These are phyloP conservation scores for Cytospora piceicola DNA, from an alignment of 2,329 filamentous ascomycete species.

Conservation along the genomic window DNA sequence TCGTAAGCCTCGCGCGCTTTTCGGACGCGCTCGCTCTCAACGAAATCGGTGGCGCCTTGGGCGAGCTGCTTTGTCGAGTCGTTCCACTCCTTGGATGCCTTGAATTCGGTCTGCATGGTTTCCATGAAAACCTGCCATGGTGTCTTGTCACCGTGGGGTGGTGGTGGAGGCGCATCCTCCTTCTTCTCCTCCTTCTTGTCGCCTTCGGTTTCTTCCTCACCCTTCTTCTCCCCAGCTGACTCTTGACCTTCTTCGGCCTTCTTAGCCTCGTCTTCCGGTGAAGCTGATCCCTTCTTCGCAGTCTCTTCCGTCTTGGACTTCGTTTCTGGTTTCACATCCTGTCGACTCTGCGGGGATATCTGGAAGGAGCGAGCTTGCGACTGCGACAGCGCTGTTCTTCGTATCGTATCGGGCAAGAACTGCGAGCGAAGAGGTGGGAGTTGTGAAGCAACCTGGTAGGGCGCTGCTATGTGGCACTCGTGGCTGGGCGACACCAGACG, in stretches of 20 bases:
- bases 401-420: conserved; percentile 48
- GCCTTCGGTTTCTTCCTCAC: conserved; percentile 50
- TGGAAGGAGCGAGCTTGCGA: conserved; percentile 45
- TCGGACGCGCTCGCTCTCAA: conserved; percentile 88
- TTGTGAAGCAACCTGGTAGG: conserved; percentile 37
- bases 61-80: conserved; percentile 95
- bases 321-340: conserved; percentile 41
- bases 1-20: conserved; percentile 85
- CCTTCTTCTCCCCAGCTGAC: conserved; percentile 48
- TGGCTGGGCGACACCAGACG: conserved; percentile 36
- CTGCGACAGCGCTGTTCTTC: conserved; percentile 38
- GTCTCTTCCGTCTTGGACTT: conserved; percentile 45
- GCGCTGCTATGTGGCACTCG: conserved; percentile 36
- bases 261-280: conserved; percentile 41
- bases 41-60: conserved; percentile 86
- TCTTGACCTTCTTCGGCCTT: conserved; percentile 49
- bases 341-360: conserved; percentile 40
- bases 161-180: conserved; percentile 78
- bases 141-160: conserved; percentile 97
- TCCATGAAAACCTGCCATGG: conserved; percentile 99
- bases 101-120: conserved; percentile 91
- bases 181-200: conserved; percentile 60
- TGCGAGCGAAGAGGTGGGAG: conserved; percentile 50
- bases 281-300: conserved; percentile 38
- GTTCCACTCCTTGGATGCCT: conserved; percentile 98